phyloP scores from a whole-genome alignment of 495 filamentous ascomycete species.

The Penicillium verhagenii region DNA sequence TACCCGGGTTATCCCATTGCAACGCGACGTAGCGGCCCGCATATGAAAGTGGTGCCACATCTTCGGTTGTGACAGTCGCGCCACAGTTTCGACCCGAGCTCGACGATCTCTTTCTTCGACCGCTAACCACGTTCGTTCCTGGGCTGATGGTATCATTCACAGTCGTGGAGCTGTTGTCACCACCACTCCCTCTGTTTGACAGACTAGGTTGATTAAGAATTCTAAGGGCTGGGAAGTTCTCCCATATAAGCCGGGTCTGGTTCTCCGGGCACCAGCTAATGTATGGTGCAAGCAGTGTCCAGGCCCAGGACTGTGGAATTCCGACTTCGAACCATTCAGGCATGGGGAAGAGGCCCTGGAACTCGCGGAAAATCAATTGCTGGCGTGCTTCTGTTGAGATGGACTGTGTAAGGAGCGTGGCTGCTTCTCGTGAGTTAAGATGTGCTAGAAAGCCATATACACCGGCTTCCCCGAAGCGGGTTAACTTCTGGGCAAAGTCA shows the following conservation, averaged over 20 bases:
- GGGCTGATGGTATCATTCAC: constrained; percentile 32
- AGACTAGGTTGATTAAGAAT: constrained; percentile 69
- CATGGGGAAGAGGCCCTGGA: constrained; percentile 81
- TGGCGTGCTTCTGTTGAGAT: constrained; percentile 86
- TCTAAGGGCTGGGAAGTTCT: constrained; percentile 78
- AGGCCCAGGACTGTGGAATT: constrained; percentile 83
- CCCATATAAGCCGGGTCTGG: constrained; percentile 77
- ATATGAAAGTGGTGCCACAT: constrained; percentile 66
- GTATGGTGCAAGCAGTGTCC: constrained; percentile 81
- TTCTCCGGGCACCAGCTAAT: constrained; percentile 75
- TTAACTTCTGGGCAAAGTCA: constrained; percentile 85
- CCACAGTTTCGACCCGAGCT: constrained; percentile 41
- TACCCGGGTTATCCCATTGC: constrained; percentile 70
- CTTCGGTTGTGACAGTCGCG: constrained; percentile 61
- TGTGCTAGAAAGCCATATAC: constrained; percentile 85
- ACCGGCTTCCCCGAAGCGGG: constrained; percentile 77
- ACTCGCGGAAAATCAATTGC: constrained; percentile 86
- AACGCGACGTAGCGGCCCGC: constrained; percentile 72
- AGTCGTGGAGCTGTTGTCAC: constrained; percentile 53
- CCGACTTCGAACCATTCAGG: constrained; percentile 82
- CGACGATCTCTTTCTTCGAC: constrained; percentile 21
- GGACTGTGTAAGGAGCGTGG: constrained; percentile 68
- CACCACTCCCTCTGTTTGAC: constrained; percentile 56
- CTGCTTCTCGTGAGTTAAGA: constrained; percentile 73
- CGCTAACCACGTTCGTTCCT: constrained; percentile 32